phyloP scores from a whole-genome alignment of 371 early-diverging fungal species.

The Dinochytrium kinnereticum region DNA sequence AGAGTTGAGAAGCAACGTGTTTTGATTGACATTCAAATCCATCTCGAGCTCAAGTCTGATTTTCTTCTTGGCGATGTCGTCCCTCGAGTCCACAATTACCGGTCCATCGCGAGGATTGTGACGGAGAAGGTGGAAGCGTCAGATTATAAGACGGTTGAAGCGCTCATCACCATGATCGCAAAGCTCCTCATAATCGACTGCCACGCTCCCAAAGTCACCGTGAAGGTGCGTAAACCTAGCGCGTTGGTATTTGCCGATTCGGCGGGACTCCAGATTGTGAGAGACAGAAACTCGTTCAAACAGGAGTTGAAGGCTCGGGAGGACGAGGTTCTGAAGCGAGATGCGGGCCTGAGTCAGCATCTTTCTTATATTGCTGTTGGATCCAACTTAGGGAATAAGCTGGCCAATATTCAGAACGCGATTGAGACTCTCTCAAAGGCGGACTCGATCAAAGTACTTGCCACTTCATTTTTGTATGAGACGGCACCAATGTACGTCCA shows the following conservation, averaged over 20 bases:
- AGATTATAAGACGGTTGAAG: conserved; percentile 59
- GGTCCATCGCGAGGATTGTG: conserved; percentile 82
- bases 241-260: conserved; percentile 56
- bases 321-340: neutral
- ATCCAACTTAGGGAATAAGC: conserved; percentile 89
- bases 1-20: conserved; percentile 92
- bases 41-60: conserved; percentile 58
- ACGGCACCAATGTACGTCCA: conserved; percentile 93
- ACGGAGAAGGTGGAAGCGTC: conserved; percentile 64
- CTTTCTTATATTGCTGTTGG: conserved; percentile 85
- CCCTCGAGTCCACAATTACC: conserved; percentile 74
- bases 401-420: conserved; percentile 75
- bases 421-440: conserved; percentile 64
- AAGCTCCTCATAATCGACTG: conserved; percentile 69
- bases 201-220: conserved; percentile 66
- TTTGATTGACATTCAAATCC: conserved; percentile 76
- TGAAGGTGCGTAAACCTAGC: conserved; percentile 57
- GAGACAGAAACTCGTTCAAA: conserved; percentile 33
- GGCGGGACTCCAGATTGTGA: conserved; percentile 54
- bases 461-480: conserved; percentile 96
- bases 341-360: conserved; percentile 12
- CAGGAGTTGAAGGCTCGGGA: neutral
- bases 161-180: conserved; percentile 51
- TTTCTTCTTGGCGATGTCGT: conserved; percentile 55
- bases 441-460: conserved; percentile 66